Conservation (phyloP, 345 rosid species). For the Eucalyptus pauciflora region DNA sequence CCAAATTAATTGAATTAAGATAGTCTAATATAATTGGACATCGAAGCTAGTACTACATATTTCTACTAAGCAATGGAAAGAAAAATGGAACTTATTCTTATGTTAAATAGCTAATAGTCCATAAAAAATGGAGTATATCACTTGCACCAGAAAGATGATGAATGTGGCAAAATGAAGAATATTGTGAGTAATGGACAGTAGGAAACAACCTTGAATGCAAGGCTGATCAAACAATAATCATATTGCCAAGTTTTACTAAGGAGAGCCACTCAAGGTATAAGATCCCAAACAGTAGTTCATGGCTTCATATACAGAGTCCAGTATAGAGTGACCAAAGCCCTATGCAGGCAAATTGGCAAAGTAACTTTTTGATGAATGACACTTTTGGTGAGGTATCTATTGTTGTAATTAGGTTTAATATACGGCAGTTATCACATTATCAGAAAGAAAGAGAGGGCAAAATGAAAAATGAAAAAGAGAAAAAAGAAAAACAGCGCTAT, state of each 20-base stretch:
- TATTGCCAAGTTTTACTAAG: background rate
- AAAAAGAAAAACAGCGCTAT: background rate
- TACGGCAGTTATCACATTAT: background rate
- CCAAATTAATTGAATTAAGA: background rate
- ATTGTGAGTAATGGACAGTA: background rate
- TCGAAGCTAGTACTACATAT: background rate
- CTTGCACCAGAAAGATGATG: background rate
- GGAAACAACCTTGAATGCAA: background rate
- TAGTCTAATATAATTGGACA: background rate
- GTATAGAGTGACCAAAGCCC: background rate
- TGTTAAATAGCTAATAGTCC: background rate
- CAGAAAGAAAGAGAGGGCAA: background rate
- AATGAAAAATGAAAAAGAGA: background rate
- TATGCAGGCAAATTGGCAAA: background rate
- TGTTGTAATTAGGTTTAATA: background rate
- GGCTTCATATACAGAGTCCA: background rate
- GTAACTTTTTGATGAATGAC: background rate
- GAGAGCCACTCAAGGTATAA: background rate
- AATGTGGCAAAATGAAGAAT: background rate
- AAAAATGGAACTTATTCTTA: background rate
- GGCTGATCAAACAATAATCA: background rate
- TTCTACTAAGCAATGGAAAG: background rate
- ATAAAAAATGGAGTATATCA: background rate
- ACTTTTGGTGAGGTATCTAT: background rate
- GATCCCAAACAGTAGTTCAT: background rate